phyloP scores from a whole-genome alignment of 129 eudicot species.

The Flaveria sonorensis region DNA sequence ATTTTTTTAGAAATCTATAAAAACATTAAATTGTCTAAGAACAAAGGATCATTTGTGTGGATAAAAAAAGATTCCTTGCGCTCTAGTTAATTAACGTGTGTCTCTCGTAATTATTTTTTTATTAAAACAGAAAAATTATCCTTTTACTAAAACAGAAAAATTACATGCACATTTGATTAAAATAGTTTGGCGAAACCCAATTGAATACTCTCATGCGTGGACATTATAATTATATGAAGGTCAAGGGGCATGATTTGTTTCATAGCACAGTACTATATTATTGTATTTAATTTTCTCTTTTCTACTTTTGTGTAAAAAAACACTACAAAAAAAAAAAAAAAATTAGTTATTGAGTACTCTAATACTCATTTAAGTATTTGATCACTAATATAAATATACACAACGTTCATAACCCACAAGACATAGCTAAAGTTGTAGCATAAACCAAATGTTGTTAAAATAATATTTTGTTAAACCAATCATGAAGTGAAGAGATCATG shows the following conservation, averaged over 20 bases:
- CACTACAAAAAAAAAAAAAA: no score
- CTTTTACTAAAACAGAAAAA: no score
- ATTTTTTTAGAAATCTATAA: no score
- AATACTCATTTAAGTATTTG: background rate
- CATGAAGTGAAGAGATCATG: background rate
- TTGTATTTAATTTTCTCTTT: no score
- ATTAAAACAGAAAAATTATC: no score
- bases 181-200: background rate
- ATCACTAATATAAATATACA: background rate
- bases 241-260: background rate
- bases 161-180: no score
- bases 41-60: no score
- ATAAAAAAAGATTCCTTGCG: no score
- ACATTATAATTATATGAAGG: background rate
- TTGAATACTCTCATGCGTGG: background rate
- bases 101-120: no score
- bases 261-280: background rate
- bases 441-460: background rate
- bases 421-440: constrained; percentile 12
- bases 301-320: background rate
- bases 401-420: background rate
- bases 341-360: no score
- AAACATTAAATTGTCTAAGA: no score
- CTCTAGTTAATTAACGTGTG: no score
- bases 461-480: background rate